phyloP scores from a whole-genome alignment of 495 filamentous ascomycete species.

The Talaromyces ruber region DNA sequence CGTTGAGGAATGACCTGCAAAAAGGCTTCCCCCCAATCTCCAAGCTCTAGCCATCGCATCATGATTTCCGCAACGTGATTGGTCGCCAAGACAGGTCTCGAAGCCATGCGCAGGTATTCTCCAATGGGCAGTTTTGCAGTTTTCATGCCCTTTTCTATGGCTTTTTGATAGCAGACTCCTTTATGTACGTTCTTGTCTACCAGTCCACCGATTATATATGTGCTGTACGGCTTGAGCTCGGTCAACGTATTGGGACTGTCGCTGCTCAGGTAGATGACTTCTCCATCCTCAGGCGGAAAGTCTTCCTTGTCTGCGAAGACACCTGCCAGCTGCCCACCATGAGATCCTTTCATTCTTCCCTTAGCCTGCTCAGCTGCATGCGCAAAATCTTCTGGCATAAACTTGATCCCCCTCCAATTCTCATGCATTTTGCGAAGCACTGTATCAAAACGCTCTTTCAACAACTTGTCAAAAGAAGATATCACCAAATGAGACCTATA shows the following conservation, averaged over 20 bases:
- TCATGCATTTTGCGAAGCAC: slow-evolving; percentile 56
- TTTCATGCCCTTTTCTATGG: slow-evolving; percentile 61
- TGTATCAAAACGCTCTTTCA: slow-evolving; percentile 74
- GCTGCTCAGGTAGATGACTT: slow-evolving; percentile 78
- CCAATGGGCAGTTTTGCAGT: slow-evolving; percentile 91
- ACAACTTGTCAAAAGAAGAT: slow-evolving; percentile 63
- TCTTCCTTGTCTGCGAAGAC: slow-evolving; percentile 36
- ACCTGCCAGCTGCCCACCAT: slow-evolving; percentile 46
- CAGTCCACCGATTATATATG: slow-evolving; percentile 88
- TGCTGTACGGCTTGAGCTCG: slow-evolving; percentile 71
- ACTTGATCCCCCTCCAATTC: slow-evolving; percentile 69
- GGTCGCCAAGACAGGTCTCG: slow-evolving; percentile 73
- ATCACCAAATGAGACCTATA: slow-evolving; percentile 65
- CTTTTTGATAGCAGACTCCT: slow-evolving; percentile 80
- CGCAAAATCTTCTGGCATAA: slow-evolving; percentile 62
- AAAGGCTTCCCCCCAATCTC: slow-evolving; percentile 88
- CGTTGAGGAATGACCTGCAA: slow-evolving; percentile 75
- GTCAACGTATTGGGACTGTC: slow-evolving; percentile 78
- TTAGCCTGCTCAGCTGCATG: slow-evolving; percentile 51
- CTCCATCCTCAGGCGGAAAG: slow-evolving; percentile 36
- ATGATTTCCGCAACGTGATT: slow-evolving; percentile 98
- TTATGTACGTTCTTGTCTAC: slow-evolving; percentile 96
- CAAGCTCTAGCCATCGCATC: slow-evolving; percentile 77
- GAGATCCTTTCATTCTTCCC: slow-evolving; percentile 45
- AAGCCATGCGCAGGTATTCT: slow-evolving; percentile 82